A percentile compares a stretch with the other conserved stretches of the same genome.
Evolutionary conservation across 129 eudicot genomes (phyloP).

Genomic region (Artemisia argyi): DNA sequence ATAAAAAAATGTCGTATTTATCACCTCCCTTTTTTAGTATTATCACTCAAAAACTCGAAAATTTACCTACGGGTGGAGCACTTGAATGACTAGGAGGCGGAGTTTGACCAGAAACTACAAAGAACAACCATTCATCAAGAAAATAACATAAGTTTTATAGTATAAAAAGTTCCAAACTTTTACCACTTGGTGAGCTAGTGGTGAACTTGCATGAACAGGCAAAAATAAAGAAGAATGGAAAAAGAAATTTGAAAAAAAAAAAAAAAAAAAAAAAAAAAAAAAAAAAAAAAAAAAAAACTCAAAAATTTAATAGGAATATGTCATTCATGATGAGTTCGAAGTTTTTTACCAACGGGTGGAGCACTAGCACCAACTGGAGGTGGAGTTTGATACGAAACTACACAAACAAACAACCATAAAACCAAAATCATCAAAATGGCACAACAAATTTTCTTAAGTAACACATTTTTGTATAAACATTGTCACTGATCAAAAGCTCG

Average conservation of each 20-base stretch:
- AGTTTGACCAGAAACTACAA: constrained; percentile 15
- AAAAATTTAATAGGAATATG: neutral
- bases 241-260: neutral
- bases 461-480: neutral
- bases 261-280: neutral
- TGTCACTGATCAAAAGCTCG: too few relatives aligned
- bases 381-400: too few relatives aligned
- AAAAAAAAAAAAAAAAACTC: too few relatives aligned
- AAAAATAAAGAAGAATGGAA: neutral
- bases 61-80: constrained; percentile 16
- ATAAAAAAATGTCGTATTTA: too few relatives aligned
- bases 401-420: neutral
- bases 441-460: too few relatives aligned
- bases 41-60: too few relatives aligned
- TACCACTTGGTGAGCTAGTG: neutral
- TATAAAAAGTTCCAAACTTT: too few relatives aligned
- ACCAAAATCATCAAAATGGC: neutral
- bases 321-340: too few relatives aligned
- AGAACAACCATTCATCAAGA: neutral
- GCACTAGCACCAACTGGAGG: neutral
- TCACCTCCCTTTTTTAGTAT: too few relatives aligned
- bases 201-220: neutral
- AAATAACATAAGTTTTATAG: too few relatives aligned
- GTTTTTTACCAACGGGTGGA: constrained; percentile 28
- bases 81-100: constrained; percentile 14